A percentile compares a stretch with the other conserved stretches of the same genome.
phyloP scores from a whole-genome alignment of 345 rosid species.

The Pelargonium nanum region DNA sequence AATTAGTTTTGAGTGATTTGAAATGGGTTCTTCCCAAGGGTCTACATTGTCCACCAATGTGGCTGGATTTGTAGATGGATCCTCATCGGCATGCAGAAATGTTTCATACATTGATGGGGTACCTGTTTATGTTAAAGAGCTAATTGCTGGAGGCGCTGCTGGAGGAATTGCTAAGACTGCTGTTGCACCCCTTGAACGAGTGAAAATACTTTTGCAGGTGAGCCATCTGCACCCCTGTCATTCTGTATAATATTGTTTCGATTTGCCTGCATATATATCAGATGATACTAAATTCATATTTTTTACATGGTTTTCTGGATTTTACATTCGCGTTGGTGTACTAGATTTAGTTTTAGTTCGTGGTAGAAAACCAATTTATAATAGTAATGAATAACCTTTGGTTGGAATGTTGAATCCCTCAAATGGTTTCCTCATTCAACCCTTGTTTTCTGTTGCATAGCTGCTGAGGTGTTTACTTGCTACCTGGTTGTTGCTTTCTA shows the following conservation, averaged over 20 bases:
- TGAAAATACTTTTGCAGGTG: constrained; percentile 88
- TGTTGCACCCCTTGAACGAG: constrained; percentile 86
- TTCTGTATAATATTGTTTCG: neutral
- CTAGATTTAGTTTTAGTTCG: too few relatives aligned
- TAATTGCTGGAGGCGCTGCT: constrained; percentile 92
- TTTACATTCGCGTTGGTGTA: neutral
- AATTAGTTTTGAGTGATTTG: constrained; percentile 11
- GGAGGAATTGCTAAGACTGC: constrained; percentile 89
- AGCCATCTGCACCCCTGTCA: constrained; percentile 1
- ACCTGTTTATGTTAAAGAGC: constrained; percentile 79
- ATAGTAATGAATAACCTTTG: too few relatives aligned
- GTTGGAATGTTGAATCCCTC: too few relatives aligned
- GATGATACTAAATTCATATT: neutral
- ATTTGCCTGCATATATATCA: neutral
- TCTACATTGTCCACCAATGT: constrained; percentile 55
- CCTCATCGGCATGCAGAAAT: constrained; percentile 29
- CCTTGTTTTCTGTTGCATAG: too few relatives aligned
- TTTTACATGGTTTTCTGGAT: neutral
- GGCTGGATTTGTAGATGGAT: constrained; percentile 54
- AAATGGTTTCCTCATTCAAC: too few relatives aligned
- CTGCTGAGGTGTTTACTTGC: too few relatives aligned
- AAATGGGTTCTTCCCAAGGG: constrained; percentile 63
- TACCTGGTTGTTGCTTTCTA: too few relatives aligned
- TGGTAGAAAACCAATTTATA: too few relatives aligned
- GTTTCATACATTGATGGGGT: constrained; percentile 40